Evolutionary conservation across 352 stramenopile genomes (phyloP), one percentile per base, ranked within the genome.

Genomic region (Phytophthora macrochlamydospora): DNA sequence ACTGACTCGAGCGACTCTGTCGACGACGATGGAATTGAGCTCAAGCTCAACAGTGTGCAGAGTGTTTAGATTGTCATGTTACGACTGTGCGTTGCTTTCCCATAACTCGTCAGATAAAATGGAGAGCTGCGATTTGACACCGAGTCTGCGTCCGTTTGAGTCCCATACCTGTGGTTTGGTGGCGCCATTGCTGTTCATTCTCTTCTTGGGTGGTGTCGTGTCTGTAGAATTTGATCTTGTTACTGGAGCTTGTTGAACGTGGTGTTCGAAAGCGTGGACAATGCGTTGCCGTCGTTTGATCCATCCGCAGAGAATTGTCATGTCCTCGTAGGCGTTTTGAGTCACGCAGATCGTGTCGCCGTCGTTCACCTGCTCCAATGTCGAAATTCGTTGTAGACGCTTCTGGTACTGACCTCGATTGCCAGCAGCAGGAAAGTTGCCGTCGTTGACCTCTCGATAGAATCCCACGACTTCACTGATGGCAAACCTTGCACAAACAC

Each of bases 291-390:
- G 63, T 8, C 73, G 58, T 18, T 84, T 80, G 51, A 91, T 85
- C 84, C 82, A 91, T 13, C 78, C 62, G 30, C 82, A 90, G 28
- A 90, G 56, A 29, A 93, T 87, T 24, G 66, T 71, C 76, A 91
- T 93, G 30, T 93, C 84, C 44, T 93, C 78, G 62, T 89, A 88
- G 9, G 77, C 54, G 29, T 87, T 71, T 18, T 73, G 79, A 0
- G 84, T 93, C 42, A 78, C 71, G 44, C 83, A 93, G 2, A 93
- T 57, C 7, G 75, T 65, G 37, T 91, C 84, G 0, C 84, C 83
- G 14, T 90, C 71, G 12, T 62, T 62, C 7, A 93, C 54, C 12
- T 85, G 62, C 2, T 75, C 45, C 24, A 91, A 78, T 7, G 51
- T 67, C 0, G 55, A 63, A 51, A 90, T 42, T 5, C 79, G 73